These are phyloP conservation scores for Penicillium sp. DNA, from an alignment of 2,329 filamentous ascomycete genomes.

Conservation along the genomic window DNA sequence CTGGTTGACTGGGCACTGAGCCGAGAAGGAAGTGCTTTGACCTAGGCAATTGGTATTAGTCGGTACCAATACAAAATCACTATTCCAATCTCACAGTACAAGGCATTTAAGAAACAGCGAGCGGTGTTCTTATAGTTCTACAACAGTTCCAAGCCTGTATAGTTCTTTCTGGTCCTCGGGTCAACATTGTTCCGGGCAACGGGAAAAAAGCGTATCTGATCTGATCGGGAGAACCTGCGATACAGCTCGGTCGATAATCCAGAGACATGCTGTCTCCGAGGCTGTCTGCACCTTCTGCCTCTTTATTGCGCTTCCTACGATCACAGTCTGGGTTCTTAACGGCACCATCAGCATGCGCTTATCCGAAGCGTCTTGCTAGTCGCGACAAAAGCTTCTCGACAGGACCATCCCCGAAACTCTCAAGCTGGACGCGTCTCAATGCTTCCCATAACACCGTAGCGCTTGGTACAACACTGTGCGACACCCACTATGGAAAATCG, in stretches of 20 bases:
- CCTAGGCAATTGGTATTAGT: not conserved
- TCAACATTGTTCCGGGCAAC: conserved; percentile 23
- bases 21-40: not conserved
- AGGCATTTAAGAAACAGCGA: not conserved
- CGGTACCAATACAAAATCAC: not conserved
- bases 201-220: conserved; percentile 14
- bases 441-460: conserved; percentile 17
- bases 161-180: conserved; percentile 30
- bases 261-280: conserved; percentile 36
- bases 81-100: not conserved
- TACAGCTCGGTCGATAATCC: conserved; percentile 1
- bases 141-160: not conserved
- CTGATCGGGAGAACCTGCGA: conserved; percentile 6
- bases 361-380: conserved; percentile 10
- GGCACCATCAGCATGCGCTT: conserved; percentile 26
- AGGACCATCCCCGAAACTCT: conserved; percentile 15
- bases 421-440: conserved; percentile 18
- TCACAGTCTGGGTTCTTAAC: conserved; percentile 56
- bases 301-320: conserved; percentile 63
- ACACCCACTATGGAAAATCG: conserved; percentile 13
- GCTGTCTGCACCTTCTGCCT: conserved; percentile 43
- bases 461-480: conserved; percentile 27
- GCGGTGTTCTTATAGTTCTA: not conserved
- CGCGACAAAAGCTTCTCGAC: conserved; percentile 13
- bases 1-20: conserved; percentile 3